A percentile compares a stretch with the other conserved stretches of the same genome.
These are phyloP conservation scores for Candida taoyuanica DNA, from an alignment of 805 yeast species.

Conservation along the genomic window DNA sequence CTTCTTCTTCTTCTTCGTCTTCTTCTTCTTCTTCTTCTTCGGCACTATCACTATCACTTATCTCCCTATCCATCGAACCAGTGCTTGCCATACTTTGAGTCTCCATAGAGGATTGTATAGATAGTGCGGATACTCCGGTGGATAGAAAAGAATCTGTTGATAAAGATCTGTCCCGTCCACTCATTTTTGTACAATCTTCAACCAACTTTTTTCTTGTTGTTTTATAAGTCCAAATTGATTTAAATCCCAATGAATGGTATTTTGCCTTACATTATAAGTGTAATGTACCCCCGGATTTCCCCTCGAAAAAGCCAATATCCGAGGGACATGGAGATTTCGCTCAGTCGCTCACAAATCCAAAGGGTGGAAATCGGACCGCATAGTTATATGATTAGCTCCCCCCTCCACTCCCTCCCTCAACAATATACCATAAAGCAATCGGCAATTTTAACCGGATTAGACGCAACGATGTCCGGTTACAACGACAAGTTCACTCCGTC, in stretches of 20 bases:
- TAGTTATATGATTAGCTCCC: too few relatives aligned
- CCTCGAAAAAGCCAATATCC: not conserved
- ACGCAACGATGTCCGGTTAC: conserved; percentile 15
- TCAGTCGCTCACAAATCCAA: not conserved
- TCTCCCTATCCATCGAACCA: not conserved
- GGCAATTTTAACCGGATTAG: too few relatives aligned
- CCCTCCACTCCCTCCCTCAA: too few relatives aligned
- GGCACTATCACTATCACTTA: not conserved
- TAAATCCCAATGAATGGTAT: too few relatives aligned
- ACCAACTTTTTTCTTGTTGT: not conserved
- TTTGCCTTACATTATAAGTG: too few relatives aligned
- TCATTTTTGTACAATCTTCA: not conserved
- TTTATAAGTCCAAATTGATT: too few relatives aligned
- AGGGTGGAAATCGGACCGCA: too few relatives aligned
- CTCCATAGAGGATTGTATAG: not conserved
- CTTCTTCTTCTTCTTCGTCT: conserved; percentile 3
- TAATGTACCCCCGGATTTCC: not conserved
- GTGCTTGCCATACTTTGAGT: not conserved
- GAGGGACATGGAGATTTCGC: conserved; percentile 2
- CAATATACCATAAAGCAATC: too few relatives aligned
- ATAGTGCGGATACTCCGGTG: not conserved
- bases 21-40: conserved; percentile 3
- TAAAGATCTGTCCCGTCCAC: not conserved
- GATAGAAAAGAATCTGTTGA: not conserved
- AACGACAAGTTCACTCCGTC: conserved; percentile 22